Evolutionary conservation across 768 basidiomycete genomes (phyloP).

Genomic region (Lactarius psammicola): DNA sequence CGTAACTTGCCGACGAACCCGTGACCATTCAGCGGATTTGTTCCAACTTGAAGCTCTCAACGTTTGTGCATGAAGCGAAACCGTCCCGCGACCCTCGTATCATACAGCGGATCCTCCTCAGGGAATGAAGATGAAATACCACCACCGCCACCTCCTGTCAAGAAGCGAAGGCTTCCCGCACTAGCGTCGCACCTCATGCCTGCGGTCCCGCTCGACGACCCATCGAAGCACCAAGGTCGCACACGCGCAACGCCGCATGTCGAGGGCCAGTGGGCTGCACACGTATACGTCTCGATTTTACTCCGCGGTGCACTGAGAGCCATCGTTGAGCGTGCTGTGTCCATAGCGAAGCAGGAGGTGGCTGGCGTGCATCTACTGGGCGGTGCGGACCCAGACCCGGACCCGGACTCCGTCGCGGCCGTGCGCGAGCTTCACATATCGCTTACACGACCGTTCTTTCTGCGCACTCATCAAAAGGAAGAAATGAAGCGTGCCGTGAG

Average conservation of each 20-base stretch:
- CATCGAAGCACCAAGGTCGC: constrained; percentile 82
- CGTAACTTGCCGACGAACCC: background rate
- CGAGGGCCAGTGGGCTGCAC: constrained; percentile 80
- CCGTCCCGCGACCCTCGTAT: constrained; percentile 13
- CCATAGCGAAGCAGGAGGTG: constrained; percentile 43
- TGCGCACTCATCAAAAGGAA: constrained; percentile 77
- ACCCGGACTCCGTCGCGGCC: constrained; percentile 26
- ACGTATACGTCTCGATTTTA: constrained; percentile 70
- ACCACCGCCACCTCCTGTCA: constrained; percentile 31
- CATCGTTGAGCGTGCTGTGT: constrained; percentile 47
- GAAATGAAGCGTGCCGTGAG: constrained; percentile 65
- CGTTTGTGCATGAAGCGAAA: constrained; percentile 23
- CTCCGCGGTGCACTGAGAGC: constrained; percentile 46
- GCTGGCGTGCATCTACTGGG: constrained; percentile 51
- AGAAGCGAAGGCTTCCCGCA: constrained; percentile 55
- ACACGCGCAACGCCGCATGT: constrained; percentile 72
- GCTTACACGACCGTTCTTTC: constrained; percentile 75
- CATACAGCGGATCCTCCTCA: constrained; percentile 21
- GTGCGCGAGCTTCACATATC: constrained; percentile 73
- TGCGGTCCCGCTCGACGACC: constrained; percentile 62
- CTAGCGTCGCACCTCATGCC: constrained; percentile 50
- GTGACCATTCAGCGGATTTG: background rate
- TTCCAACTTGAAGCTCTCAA: no score
- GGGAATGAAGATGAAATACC: background rate
- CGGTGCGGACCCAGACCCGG: constrained; percentile 19